These are phyloP conservation scores for Candida gigantensis DNA, from an alignment of 1,139 yeast genomes.

Conservation along the genomic window DNA sequence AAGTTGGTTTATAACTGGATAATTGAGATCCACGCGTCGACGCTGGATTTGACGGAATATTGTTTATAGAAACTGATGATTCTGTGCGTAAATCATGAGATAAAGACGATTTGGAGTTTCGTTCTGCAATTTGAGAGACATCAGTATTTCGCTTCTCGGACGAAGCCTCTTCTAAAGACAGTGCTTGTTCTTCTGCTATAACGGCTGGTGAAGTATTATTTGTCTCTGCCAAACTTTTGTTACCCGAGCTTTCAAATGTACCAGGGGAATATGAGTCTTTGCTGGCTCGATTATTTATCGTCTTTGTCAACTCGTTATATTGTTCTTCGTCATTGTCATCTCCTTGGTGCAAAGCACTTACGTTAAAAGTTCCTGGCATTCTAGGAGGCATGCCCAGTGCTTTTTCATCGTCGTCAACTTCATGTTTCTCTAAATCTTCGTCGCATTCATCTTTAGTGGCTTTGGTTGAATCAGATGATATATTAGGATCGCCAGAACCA, in stretches of 20 bases:
- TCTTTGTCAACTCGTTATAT: slow-evolving; percentile 11
- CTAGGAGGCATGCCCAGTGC: slow-evolving; percentile 40
- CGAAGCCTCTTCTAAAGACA: neutral
- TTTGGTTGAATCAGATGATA: neutral
- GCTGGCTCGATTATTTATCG: slow-evolving; percentile 10
- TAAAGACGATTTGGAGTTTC: slow-evolving; percentile 4
- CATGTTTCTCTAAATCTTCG: neutral
- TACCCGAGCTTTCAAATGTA: slow-evolving; percentile 7
- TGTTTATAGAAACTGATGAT: slow-evolving; percentile 2
- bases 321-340: slow-evolving; percentile 20
- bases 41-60: slow-evolving; percentile 9
- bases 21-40: slow-evolving; percentile 13
- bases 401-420: slow-evolving; percentile 3
- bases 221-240: slow-evolving; percentile 1
- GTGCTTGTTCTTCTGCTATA: slow-evolving; percentile 7
- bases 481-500: slow-evolving; percentile 2
- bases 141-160: no score
- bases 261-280: slow-evolving; percentile 9
- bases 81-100: slow-evolving; percentile 2
- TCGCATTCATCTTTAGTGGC: neutral
- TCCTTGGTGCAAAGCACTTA: slow-evolving; percentile 45
- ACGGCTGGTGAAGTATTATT: slow-evolving; percentile 4
- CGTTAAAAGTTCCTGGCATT: slow-evolving; percentile 61
- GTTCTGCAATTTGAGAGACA: no score
- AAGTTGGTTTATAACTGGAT: slow-evolving; percentile 23